Percentiles rank a stretch among this genome's conserved stretches.
Evolutionary conservation across 495 filamentous ascomycete species (phyloP).

Genomic region (Usnea hakonensis): DNA sequence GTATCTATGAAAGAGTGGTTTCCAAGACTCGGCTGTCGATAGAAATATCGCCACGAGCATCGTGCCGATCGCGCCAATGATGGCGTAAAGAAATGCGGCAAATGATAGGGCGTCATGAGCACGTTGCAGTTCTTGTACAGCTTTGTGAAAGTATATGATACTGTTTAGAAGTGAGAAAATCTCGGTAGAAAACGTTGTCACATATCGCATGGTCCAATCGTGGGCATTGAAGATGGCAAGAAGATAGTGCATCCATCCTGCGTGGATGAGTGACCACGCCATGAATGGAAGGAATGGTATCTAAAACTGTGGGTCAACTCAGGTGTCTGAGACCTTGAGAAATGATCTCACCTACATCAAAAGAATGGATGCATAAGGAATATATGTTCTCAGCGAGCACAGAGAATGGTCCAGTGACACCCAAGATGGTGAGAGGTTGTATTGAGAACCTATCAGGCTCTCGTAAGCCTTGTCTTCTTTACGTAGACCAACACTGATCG

Average conservation of each 20-base stretch:
- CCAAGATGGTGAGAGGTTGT: slow-evolving; percentile 65
- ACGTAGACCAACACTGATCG: background rate
- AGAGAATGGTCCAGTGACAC: slow-evolving; percentile 67
- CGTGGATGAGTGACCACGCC: slow-evolving; percentile 67
- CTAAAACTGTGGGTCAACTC: slow-evolving; percentile 23
- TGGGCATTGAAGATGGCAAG: slow-evolving; percentile 66
- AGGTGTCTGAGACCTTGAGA: too few species aligned
- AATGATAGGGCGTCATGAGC: slow-evolving; percentile 51
- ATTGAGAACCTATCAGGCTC: slow-evolving; percentile 40
- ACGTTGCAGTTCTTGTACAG: slow-evolving; percentile 59
- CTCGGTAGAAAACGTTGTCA: slow-evolving; percentile 63
- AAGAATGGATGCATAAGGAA: slow-evolving; percentile 46
- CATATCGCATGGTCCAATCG: slow-evolving; percentile 72
- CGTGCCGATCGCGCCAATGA: slow-evolving; percentile 63
- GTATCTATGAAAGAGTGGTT: slow-evolving; percentile 58
- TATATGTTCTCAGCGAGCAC: slow-evolving; percentile 67
- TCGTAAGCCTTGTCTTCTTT: background rate
- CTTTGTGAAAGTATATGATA: slow-evolving; percentile 71
- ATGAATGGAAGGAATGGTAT: slow-evolving; percentile 64
- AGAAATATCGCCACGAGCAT: slow-evolving; percentile 60
- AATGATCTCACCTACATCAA: slow-evolving; percentile 38
- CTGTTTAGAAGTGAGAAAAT: slow-evolving; percentile 66
- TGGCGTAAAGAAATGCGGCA: slow-evolving; percentile 62
- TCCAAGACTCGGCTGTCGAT: slow-evolving; percentile 57
- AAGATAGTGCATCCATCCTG: slow-evolving; percentile 62